These are phyloP conservation scores for Paecilomyces formosus DNA, from an alignment of 2,329 filamentous ascomycete genomes.

Conservation along the genomic window DNA sequence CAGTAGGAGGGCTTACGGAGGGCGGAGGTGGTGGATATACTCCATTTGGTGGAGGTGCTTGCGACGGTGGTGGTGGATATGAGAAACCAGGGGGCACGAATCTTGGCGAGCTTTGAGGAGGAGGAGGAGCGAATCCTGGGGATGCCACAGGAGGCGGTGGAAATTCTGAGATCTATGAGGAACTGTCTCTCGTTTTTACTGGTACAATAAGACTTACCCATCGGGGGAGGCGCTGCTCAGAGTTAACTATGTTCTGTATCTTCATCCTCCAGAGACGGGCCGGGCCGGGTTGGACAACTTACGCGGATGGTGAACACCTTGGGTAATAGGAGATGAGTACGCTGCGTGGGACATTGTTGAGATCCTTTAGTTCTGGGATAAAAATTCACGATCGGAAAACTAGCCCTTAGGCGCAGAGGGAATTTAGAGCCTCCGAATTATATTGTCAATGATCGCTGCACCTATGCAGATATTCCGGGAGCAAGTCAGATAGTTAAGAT, in stretches of 20 bases:
- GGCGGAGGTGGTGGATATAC: constrained; percentile 12
- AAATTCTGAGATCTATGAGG: constrained; percentile 10
- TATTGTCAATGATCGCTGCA: too few species aligned
- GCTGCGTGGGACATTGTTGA: background rate
- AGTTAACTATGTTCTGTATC: background rate
- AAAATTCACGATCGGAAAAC: background rate
- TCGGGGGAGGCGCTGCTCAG: background rate
- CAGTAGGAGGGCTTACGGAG: constrained; percentile 35
- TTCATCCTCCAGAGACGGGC: background rate
- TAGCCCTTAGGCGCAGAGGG: background rate
- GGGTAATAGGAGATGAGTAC: background rate
- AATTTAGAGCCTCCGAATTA: background rate
- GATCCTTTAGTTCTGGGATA: background rate
- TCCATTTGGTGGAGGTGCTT: constrained; percentile 10
- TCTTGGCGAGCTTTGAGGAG: constrained; percentile 13
- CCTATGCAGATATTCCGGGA: too few species aligned
- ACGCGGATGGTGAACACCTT: background rate
- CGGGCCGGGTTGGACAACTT: background rate
- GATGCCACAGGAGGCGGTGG: constrained; percentile 17
- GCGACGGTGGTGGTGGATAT: constrained; percentile 17
- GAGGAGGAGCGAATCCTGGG: constrained; percentile 7
- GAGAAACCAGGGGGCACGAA: constrained; percentile 15
- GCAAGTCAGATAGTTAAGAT: too few species aligned
- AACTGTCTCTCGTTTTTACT: background rate
- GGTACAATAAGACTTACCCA: background rate